Percentiles rank a stretch among this genome's conserved stretches.
Evolutionary conservation across 768 basidiomycete genomes (phyloP).

Genomic region (Fibroporia radiculosa): DNA sequence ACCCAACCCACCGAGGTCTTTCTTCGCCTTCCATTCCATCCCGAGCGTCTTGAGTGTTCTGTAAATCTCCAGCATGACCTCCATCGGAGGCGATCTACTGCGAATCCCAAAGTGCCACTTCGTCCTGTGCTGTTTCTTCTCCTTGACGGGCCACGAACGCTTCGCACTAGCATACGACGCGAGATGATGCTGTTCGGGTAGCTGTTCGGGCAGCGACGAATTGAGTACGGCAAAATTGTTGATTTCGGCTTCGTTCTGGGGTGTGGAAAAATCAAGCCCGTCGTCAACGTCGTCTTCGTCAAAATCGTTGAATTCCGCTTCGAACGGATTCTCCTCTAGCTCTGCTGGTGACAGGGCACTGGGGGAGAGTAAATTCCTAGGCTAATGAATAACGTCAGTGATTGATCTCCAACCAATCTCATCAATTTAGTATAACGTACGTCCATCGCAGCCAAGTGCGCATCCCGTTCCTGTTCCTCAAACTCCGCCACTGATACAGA

Average conservation of each 20-base stretch:
- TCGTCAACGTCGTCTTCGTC: slow-evolving; percentile 55
- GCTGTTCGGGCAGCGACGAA: slow-evolving; percentile 65
- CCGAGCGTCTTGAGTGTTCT: slow-evolving; percentile 80
- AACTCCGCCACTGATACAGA: slow-evolving; percentile 55
- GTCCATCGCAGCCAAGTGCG: slow-evolving; percentile 72
- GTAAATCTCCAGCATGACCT: slow-evolving; percentile 99
- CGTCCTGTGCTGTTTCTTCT: slow-evolving; percentile 69
- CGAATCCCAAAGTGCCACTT: slow-evolving; percentile 99
- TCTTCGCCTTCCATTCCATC: slow-evolving; percentile 98
- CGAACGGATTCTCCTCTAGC: slow-evolving; percentile 73
- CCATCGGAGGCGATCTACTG: slow-evolving; percentile 92
- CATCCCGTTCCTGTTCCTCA: slow-evolving; percentile 83
- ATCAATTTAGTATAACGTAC: slow-evolving; percentile 35
- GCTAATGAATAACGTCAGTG: slow-evolving; percentile 32
- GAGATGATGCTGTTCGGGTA: slow-evolving; percentile 62
- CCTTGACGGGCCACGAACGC: slow-evolving; percentile 37
- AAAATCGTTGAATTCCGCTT: slow-evolving; percentile 56
- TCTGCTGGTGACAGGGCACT: slow-evolving; percentile 50
- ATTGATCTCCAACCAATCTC: not conserved
- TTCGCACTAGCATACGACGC: slow-evolving; percentile 56
- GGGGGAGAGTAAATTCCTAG: slow-evolving; percentile 64
- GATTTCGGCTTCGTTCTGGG: slow-evolving; percentile 33
- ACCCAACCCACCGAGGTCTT: slow-evolving; percentile 65
- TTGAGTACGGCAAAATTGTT: slow-evolving; percentile 85
- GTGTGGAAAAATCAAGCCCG: slow-evolving; percentile 40